phyloP scores from a whole-genome alignment of 2,329 filamentous ascomycete species.

The Akanthomyces uredinophilus region DNA sequence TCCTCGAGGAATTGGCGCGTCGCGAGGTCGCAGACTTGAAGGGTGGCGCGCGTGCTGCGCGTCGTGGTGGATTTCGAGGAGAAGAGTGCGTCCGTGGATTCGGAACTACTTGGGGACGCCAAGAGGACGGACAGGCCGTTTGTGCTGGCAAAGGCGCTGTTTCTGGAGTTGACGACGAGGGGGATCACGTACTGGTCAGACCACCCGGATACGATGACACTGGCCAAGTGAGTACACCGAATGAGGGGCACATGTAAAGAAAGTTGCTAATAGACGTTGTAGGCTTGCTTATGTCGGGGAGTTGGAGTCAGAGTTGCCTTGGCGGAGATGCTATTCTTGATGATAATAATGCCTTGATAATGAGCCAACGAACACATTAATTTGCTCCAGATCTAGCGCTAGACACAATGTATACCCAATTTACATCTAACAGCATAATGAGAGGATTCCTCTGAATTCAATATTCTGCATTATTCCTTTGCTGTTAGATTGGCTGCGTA shows the following conservation, averaged over 20 bases:
- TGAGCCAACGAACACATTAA: too few relatives aligned
- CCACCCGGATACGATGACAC: neutral
- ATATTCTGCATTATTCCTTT: too few relatives aligned
- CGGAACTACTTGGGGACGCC: neutral
- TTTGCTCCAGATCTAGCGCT: too few relatives aligned
- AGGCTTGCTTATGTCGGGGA: neutral
- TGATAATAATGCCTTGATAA: too few relatives aligned
- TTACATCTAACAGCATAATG: too few relatives aligned
- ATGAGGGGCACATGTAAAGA: neutral
- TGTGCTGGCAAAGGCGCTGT: neutral
- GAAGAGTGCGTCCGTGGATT: neutral
- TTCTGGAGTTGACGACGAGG: neutral
- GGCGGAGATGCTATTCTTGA: neutral
- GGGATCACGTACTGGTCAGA: neutral
- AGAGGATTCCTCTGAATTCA: too few relatives aligned
- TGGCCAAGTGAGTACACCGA: neutral
- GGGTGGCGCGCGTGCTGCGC: neutral
- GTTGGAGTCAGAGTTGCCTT: neutral
- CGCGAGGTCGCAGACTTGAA: neutral
- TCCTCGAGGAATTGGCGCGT: neutral
- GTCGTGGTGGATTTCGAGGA: neutral
- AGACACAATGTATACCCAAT: too few relatives aligned
- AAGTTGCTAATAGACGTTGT: neutral
- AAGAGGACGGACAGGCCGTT: neutral
- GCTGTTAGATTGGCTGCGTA: too few relatives aligned